phyloP scores from a whole-genome alignment of 352 stramenopile genomes.

The Pythium dissotocum region DNA sequence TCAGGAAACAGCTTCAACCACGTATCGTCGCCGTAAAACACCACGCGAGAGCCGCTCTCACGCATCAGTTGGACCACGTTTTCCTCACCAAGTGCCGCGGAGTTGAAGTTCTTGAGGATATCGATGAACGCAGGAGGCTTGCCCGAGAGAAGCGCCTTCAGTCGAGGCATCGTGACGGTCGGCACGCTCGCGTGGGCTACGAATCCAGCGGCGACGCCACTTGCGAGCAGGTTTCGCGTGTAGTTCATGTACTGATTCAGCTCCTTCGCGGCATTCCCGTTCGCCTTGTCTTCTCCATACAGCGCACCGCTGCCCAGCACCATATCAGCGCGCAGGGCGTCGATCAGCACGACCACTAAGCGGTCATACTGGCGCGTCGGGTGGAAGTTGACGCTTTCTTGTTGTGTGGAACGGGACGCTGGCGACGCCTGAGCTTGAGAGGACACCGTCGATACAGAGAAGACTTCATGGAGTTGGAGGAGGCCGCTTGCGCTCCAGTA shows the following conservation, averaged over 20 bases:
- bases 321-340: constrained; percentile 88
- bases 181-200: constrained; percentile 80
- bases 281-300: constrained; percentile 12
- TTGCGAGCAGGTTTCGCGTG: constrained; percentile 48
- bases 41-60: constrained; percentile 50
- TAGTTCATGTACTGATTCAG: constrained; percentile 74
- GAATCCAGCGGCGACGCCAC: constrained; percentile 61
- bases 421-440: not conserved
- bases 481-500: constrained; percentile 32
- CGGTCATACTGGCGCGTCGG: constrained; percentile 56
- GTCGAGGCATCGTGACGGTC: constrained; percentile 88
- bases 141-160: constrained; percentile 87
- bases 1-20: constrained; percentile 88
- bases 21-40: constrained; percentile 91
- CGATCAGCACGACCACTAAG: constrained; percentile 85
- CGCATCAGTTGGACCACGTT: constrained; percentile 70
- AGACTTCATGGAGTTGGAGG: constrained; percentile 34
- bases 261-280: constrained; percentile 27
- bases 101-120: constrained; percentile 92
- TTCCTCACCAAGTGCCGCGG: constrained; percentile 66
- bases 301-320: constrained; percentile 70
- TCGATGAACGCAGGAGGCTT: constrained; percentile 89
- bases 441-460: constrained; percentile 4
- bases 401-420: not conserved
- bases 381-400: not conserved